Evolutionary conservation across 768 basidiomycete genomes (phyloP), one percentile per base, ranked within the genome.

Genomic region (Imleria badia): DNA sequence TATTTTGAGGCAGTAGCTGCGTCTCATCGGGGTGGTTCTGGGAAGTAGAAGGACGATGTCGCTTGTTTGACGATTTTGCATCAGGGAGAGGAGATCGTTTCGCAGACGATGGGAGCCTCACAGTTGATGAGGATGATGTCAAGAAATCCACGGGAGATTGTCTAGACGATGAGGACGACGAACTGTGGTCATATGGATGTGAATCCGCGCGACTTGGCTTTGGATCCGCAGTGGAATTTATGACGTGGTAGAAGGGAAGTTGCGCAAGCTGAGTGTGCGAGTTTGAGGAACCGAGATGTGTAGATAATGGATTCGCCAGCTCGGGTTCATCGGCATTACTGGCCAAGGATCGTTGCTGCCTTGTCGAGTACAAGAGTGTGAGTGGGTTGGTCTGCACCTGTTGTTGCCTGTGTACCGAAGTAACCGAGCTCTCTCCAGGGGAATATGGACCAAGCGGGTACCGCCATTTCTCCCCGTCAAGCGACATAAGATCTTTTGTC

Each of bases 401-500:
- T 7, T 61, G 53, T 17, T 61, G 53, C 23, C 59, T 56, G 26
- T 52, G 53, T 42, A 36, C 53, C 42, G 63, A 45, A 1, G 54
- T 35, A 3, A 39, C 60, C 31, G 62, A 43, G 36, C 46, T 34
- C 13, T 59, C 62, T 1, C 33, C 29, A 6, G 54, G 26, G 2
- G 66, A 30, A 26, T 52, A 66, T 9, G 60, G 38, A n/a, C 48
- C 56, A 6, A 69, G 58, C 4, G 65, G 66, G 46, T 65, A 62
- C 26, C 63, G 65, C 76, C 74, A 83, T 8, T 65, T 71, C 14
- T 70, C 76, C 13, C 57, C 60, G 54, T 87, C 87, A 26, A 91
- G 76, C 5, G 87, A 77, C 84, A 93, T 90, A 41, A 93, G 81
- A 69, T 91, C 88, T 69, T 88, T 90, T 0, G 90, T 92, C 0